These are phyloP conservation scores for Avena sativa DNA, from an alignment of 176 grass and related monocot species.

Conservation along the genomic window DNA sequence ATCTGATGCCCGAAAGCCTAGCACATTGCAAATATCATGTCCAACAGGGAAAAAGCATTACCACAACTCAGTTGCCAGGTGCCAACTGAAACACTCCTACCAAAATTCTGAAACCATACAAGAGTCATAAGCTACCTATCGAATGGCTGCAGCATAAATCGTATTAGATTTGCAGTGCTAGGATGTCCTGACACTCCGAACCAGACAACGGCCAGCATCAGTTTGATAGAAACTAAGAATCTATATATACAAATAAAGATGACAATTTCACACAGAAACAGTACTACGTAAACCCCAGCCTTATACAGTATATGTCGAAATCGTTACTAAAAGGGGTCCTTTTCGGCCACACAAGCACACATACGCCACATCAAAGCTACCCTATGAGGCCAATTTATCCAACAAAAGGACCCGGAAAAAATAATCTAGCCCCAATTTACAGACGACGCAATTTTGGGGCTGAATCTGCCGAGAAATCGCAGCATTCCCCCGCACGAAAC, in stretches of 20 bases:
- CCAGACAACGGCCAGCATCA: background rate
- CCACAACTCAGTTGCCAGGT: background rate
- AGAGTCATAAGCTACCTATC: background rate
- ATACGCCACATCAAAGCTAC: background rate
- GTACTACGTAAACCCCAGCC: background rate
- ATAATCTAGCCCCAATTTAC: background rate
- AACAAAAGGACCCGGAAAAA: background rate
- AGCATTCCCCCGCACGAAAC: background rate
- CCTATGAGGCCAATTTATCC: background rate
- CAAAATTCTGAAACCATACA: background rate
- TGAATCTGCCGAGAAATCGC: background rate
- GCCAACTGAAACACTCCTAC: background rate
- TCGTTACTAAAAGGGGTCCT: background rate
- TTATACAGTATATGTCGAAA: background rate
- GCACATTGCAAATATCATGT: background rate
- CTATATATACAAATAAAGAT: background rate
- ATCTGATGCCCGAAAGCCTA: background rate
- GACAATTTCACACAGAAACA: constrained; percentile 6
- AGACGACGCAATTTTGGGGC: background rate
- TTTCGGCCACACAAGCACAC: background rate
- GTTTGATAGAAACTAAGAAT: background rate
- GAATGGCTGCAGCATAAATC: background rate
- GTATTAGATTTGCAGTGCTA: background rate
- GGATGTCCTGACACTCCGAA: background rate
- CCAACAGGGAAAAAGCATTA: background rate